phyloP scores from a whole-genome alignment of 2,329 filamentous ascomycete species.

The Talaromyces rugulosus region DNA sequence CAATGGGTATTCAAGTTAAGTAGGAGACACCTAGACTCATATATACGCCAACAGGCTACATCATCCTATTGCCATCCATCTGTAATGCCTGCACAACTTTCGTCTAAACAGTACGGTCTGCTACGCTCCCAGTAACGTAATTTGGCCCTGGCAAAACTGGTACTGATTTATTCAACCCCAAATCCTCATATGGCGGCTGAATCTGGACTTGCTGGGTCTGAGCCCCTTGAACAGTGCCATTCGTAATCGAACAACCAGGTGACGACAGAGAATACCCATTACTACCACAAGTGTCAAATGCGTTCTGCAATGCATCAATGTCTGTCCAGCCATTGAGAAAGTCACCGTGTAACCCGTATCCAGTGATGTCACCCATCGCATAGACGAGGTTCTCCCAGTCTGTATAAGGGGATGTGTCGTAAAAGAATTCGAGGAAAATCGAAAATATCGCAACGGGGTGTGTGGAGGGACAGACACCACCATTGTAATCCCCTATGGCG shows the following conservation, averaged over 20 bases:
- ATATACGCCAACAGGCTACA: no score
- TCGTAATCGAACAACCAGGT: slow-evolving; percentile 18
- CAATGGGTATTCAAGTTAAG: no score
- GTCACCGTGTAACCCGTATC: slow-evolving; percentile 52
- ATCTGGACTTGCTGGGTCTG: slow-evolving; percentile 10
- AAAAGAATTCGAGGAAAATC: slow-evolving; percentile 60
- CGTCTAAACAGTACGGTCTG: neutral
- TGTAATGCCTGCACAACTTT: no score
- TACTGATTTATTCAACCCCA: slow-evolving; percentile 16
- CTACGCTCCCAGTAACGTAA: slow-evolving; percentile 6
- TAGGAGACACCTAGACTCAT: no score
- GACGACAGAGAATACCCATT: neutral
- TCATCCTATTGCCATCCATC: no score
- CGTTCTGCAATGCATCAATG: slow-evolving; percentile 33
- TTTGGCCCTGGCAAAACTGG: slow-evolving; percentile 16
- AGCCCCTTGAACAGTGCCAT: slow-evolving; percentile 13
- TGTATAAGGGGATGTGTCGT: slow-evolving; percentile 49
- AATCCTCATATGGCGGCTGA: slow-evolving; percentile 12
- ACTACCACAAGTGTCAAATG: slow-evolving; percentile 27
- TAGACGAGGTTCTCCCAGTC: slow-evolving; percentile 43
- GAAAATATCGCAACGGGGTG: slow-evolving; percentile 55
- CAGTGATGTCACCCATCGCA: slow-evolving; percentile 45
- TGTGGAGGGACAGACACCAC: slow-evolving; percentile 28
- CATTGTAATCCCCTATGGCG: slow-evolving; percentile 26
- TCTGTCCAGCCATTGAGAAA: slow-evolving; percentile 49